phyloP scores from a whole-genome alignment of 768 basidiomycete species.

The Tubosaeta sp. region DNA sequence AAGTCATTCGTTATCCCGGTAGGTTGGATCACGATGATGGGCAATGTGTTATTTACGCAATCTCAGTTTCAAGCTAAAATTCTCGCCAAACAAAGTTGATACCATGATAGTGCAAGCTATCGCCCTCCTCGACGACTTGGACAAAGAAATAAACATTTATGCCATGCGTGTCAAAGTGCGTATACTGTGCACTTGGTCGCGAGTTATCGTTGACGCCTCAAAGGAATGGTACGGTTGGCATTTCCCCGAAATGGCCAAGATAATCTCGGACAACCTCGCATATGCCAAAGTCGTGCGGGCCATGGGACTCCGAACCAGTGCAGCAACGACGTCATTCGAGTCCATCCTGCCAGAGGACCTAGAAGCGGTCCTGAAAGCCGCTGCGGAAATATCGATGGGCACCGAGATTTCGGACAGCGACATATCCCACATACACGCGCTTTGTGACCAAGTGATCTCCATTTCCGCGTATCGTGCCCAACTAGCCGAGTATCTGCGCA shows the following conservation, averaged over 20 bases:
- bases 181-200: background rate
- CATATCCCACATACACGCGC: slow-evolving; percentile 92
- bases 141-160: slow-evolving; percentile 99
- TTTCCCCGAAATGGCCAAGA: slow-evolving; percentile 99
- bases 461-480: slow-evolving; percentile 94
- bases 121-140: slow-evolving; percentile 93
- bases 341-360: slow-evolving; percentile 95
- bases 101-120: slow-evolving; percentile 99
- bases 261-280: slow-evolving; percentile 94
- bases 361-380: slow-evolving; percentile 90
- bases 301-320: slow-evolving; percentile 98
- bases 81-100: slow-evolving; percentile 99
- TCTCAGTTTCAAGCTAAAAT: slow-evolving; percentile 93
- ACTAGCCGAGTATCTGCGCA: slow-evolving; percentile 92
- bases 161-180: slow-evolving; percentile 96
- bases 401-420: slow-evolving; percentile 98
- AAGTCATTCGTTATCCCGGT: slow-evolving; percentile 95
- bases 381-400: slow-evolving; percentile 98
- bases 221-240: slow-evolving; percentile 99
- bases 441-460: slow-evolving; percentile 97
- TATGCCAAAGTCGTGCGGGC: slow-evolving; percentile 91
- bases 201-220: background rate
- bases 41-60: slow-evolving; percentile 6
- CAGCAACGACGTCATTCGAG: slow-evolving; percentile 79
- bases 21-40: slow-evolving; percentile 15